Evolutionary conservation across 2,329 filamentous ascomycete species (phyloP), one percentile per base, ranked within the genome.

Genomic region (Pseudocercospora ulei): DNA sequence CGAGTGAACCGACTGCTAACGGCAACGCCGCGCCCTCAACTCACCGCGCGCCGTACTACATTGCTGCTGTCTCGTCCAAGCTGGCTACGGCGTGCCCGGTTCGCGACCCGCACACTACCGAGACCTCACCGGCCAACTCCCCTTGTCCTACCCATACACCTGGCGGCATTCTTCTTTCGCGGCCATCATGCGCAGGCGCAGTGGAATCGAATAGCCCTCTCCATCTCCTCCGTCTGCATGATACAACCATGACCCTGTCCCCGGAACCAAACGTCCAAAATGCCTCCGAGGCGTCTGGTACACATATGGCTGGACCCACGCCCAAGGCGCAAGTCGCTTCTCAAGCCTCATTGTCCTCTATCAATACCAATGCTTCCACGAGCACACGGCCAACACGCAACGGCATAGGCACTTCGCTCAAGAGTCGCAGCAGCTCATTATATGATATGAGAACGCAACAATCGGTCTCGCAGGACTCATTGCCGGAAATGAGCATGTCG

Each of bases 361-460:
- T 45, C 41, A 49, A 42, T 22, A 41, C 39, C 22, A 26, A 30
- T 29, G 37, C 38, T 13, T 39, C 46, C 35, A 45, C 39, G 36
- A 46, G 38, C 18, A 39, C 43, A 5, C 35, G 41, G 18, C 44
- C 48, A 9, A 29, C 45, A 11, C 35, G 42, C n/a, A 39, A 31
- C 18, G 43, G 37, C 20, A 25, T 41, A 26, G 36, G 24, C 16
- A 26, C 42, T 19, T 47, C 44, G 25, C 14, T 44, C 17, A 52
- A 53, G 16, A 45, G 43, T 27, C 56, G 63, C 34, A 58, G 53
- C 56, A 61, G 11, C 43, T 43, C 20, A n/a, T n/a, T n/a, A n/a
- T 46, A 44, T 27, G 29, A 44, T 7, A 36, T 43, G 27, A 46
- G 42, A 35, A 41, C 33, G 13, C 46, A 48, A 19, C 45, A 38